Percentiles rank a stretch among this genome's conserved stretches.
Conservation (phyloP, 352 stramenopile genomes). For the Pythium sp. region DNA sequence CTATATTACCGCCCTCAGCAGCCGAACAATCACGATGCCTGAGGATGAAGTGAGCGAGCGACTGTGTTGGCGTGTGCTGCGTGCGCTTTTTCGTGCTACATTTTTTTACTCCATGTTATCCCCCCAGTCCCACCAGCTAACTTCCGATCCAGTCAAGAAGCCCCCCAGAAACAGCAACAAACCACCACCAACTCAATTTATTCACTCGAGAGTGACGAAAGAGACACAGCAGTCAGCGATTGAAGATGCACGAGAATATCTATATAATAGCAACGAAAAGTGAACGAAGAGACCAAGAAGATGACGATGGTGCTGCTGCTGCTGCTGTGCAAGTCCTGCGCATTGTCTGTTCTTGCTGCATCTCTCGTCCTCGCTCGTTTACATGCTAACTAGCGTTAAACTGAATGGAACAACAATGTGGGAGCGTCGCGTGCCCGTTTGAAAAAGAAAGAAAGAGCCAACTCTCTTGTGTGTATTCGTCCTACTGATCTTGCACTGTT, state of each 20-base stretch:
- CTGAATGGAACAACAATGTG: slow-evolving; percentile 8
- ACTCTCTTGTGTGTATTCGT: neutral
- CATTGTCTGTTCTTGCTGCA: neutral
- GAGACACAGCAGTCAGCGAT: neutral
- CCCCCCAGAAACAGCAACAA: neutral
- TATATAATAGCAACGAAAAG: slow-evolving; percentile 10
- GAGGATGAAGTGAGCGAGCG: slow-evolving; percentile 5
- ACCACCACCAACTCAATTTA: neutral
- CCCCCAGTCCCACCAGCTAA: neutral
- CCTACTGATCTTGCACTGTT: neutral
- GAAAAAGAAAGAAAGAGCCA: neutral
- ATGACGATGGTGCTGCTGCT: neutral
- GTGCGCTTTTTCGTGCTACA: neutral
- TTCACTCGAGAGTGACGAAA: slow-evolving; percentile 7
- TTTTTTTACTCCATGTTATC: slow-evolving; percentile 15
- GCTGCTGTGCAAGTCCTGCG: too few relatives aligned
- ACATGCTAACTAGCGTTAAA: neutral
- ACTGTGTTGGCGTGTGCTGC: neutral
- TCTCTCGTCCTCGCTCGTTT: neutral
- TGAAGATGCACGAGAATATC: slow-evolving; percentile 2
- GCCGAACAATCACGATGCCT: neutral
- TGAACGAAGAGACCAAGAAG: neutral
- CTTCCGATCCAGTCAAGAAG: neutral
- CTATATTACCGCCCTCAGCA: slow-evolving; percentile 14
- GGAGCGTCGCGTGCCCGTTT: slow-evolving; percentile 10